Percentiles rank a stretch among this genome's conserved stretches.
These are phyloP conservation scores for Brassica cretica DNA, from an alignment of 345 rosid species.

Conservation along the genomic window DNA sequence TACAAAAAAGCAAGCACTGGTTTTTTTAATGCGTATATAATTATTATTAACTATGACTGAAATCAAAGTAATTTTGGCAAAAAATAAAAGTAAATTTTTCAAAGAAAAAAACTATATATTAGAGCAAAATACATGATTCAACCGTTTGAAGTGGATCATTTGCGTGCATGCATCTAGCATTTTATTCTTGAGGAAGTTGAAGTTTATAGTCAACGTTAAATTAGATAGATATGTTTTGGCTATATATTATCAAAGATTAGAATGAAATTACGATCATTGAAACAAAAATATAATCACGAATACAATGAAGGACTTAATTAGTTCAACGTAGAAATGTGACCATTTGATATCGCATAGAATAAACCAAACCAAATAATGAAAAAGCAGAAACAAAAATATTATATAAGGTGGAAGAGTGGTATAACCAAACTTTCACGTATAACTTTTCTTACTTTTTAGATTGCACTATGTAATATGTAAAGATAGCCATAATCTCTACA, in stretches of 20 bases:
- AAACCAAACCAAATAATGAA: neutral
- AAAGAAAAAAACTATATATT: neutral
- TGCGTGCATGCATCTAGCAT: neutral
- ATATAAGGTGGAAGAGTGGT: conserved; percentile 20
- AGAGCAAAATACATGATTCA: neutral
- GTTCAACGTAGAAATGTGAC: neutral
- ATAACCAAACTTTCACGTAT: conserved; percentile 1
- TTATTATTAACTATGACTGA: neutral
- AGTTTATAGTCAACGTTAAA: neutral
- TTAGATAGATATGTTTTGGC: neutral
- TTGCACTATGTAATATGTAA: conserved; percentile 36
- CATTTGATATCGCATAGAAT: neutral
- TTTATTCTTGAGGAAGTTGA: neutral
- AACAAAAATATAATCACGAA: neutral
- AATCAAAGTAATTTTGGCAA: neutral
- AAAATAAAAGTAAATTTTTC: neutral
- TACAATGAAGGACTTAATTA: neutral
- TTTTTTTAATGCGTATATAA: neutral
- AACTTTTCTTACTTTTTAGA: conserved; percentile 23
- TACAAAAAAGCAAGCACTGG: neutral
- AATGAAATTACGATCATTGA: conserved; percentile 4
- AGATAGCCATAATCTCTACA: conserved; percentile 9
- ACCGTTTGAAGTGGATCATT: neutral
- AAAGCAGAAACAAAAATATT: conserved; percentile 23
- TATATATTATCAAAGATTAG: neutral